Conservation (phyloP, 495 filamentous ascomycete genomes). For the Neurospora africana region DNA sequence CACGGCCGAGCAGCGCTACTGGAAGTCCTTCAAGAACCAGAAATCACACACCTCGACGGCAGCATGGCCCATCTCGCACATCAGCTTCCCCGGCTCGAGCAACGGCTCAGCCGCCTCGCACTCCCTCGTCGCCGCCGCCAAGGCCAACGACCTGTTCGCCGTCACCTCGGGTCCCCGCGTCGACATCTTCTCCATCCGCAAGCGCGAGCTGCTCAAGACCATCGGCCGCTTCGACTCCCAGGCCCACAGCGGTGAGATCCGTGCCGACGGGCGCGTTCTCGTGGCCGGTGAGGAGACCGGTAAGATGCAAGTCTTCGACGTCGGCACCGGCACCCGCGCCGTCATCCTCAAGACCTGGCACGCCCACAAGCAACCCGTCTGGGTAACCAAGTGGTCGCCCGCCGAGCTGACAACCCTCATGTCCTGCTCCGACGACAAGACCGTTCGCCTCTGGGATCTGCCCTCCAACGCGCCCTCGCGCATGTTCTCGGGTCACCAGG, state of each 20-base stretch:
- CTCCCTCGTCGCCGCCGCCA: conserved; percentile 31
- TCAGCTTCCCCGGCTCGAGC: conserved; percentile 59
- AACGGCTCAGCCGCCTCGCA: conserved; percentile 32
- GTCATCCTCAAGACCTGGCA: conserved; percentile 95
- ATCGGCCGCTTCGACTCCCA: conserved; percentile 87
- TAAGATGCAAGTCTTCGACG: conserved; percentile 87
- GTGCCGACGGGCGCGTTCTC: conserved; percentile 78
- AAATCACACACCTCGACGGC: conserved; percentile 77
- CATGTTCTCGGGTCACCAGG: conserved; percentile 77
- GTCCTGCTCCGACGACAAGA: conserved; percentile 80
- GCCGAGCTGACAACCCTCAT: conserved; percentile 75
- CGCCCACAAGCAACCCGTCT: conserved; percentile 90
- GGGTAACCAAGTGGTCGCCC: conserved; percentile 81
- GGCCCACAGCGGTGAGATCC: conserved; percentile 75
- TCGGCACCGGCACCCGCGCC: conserved; percentile 50
- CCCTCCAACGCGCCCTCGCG: conserved; percentile 63
- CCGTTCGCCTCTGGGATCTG: conserved; percentile 88
- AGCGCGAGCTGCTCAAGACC: conserved; percentile 77
- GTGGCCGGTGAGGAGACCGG: conserved; percentile 87
- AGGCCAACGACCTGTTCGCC: conserved; percentile 67
- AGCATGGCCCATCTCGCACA: conserved; percentile 74
- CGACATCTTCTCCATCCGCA: conserved; percentile 85
- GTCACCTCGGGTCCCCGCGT: conserved; percentile 85
- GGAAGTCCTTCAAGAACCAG: conserved; percentile 79
- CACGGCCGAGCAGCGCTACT: conserved; percentile 90